Evolutionary conservation across 225 moss, liverwort and hornwort species (phyloP).

Genomic region (Polytrichum formosum): DNA sequence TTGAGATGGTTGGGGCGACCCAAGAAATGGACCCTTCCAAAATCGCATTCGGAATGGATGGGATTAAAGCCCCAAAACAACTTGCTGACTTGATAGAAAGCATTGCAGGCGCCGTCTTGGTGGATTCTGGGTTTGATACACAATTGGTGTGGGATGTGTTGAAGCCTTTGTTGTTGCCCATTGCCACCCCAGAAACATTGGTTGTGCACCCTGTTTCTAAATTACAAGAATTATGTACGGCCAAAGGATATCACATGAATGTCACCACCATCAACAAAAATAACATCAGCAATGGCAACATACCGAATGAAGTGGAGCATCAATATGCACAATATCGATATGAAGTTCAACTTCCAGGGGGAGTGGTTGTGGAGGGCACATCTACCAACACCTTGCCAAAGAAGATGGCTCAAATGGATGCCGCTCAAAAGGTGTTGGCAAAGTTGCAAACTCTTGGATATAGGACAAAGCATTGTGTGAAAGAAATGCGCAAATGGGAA

Average conservation of each 20-base stretch:
- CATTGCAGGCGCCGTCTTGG: no score
- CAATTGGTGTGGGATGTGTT: conserved; percentile 77
- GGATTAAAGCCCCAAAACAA: no score
- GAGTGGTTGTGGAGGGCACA: no score
- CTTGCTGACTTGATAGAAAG: no score
- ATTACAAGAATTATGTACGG: conserved; percentile 71
- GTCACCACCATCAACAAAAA: conserved; percentile 9
- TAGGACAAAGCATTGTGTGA: no score
- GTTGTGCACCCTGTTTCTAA: conserved; percentile 81
- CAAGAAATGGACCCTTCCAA: no score
- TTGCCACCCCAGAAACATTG: conserved; percentile 78
- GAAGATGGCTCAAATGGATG: conserved; percentile 54
- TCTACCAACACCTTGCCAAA: conserved; percentile 6
- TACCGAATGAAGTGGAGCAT: not conserved
- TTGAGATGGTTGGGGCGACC: no score
- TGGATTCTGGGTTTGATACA: conserved; percentile 78
- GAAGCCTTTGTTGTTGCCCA: conserved; percentile 79
- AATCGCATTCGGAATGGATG: no score
- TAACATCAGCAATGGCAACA: no score
- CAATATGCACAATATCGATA: conserved; percentile 26
- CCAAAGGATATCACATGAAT: conserved; percentile 38
- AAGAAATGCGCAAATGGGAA: no score
- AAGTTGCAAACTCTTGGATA: conserved; percentile 32
- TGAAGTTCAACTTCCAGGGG: conserved; percentile 23
- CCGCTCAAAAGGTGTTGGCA: conserved; percentile 47